These are phyloP conservation scores for Akanthomyces lecanii DNA, from an alignment of 2,329 filamentous ascomycete species.

Conservation along the genomic window DNA sequence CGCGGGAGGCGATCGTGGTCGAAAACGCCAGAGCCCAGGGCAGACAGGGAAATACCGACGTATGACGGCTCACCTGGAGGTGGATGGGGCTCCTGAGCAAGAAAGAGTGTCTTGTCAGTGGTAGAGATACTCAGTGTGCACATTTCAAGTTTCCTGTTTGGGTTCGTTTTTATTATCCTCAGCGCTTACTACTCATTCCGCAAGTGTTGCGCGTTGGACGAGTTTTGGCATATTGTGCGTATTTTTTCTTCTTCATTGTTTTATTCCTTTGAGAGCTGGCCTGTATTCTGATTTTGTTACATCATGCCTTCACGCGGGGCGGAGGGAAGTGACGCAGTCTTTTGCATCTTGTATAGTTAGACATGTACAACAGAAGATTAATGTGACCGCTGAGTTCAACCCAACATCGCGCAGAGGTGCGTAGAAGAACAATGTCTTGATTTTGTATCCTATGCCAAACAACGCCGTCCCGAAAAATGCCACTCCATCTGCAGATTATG, in stretches of 20 bases:
- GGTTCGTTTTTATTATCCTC: neutral
- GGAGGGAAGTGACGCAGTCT: neutral
- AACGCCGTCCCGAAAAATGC: neutral
- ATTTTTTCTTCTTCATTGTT: neutral
- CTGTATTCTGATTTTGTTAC: neutral
- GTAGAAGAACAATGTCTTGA: slow-evolving; percentile 1
- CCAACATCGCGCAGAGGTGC: neutral
- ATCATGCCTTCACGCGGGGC: neutral
- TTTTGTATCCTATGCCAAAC: neutral
- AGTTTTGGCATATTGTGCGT: slow-evolving; percentile 4
- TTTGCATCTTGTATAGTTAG: slow-evolving; percentile 15
- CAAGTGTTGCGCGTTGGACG: slow-evolving; percentile 9
- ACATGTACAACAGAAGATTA: slow-evolving; percentile 11
- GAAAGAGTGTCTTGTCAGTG: neutral
- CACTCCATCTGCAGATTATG: neutral
- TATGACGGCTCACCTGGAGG: slow-evolving; percentile 21
- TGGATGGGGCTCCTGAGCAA: slow-evolving; percentile 20
- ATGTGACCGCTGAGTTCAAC: neutral
- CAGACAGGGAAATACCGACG: neutral
- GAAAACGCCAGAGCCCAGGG: slow-evolving; percentile 3
- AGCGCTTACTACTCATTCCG: slow-evolving; percentile 1
- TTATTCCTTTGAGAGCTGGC: neutral
- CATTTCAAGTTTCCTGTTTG: neutral
- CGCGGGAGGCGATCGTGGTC: slow-evolving; percentile 11
- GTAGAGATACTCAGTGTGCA: neutral